Conservation (phyloP, 169 alveolate species). For the Ophryocystis elektroscirrha region DNA sequence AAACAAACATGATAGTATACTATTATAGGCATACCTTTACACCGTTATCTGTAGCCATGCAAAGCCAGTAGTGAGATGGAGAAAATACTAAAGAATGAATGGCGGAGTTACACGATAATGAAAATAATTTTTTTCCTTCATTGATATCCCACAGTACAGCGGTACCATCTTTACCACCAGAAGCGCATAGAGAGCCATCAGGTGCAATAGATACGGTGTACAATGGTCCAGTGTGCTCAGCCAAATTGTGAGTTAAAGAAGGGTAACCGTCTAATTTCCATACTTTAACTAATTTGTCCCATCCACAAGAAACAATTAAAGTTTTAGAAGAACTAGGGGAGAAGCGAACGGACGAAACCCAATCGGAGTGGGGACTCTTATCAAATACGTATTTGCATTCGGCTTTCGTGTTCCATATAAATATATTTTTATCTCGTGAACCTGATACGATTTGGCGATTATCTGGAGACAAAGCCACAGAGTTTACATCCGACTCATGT, state of each 20-base stretch:
- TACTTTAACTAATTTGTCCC: constrained; percentile 87
- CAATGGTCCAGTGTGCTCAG: constrained; percentile 73
- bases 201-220: constrained; percentile 79
- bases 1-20: neutral
- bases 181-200: constrained; percentile 85
- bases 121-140: constrained; percentile 74
- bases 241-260: constrained; percentile 66
- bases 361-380: constrained; percentile 76
- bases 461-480: constrained; percentile 90
- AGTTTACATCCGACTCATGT: constrained; percentile 71
- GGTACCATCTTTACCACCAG: constrained; percentile 93
- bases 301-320: constrained; percentile 80
- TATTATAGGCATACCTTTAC: constrained; percentile 40
- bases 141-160: constrained; percentile 80
- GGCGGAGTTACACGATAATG: constrained; percentile 66
- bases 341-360: constrained; percentile 89
- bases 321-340: constrained; percentile 79
- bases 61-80: constrained; percentile 80
- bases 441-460: constrained; percentile 95
- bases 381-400: constrained; percentile 79
- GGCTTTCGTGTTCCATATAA: constrained; percentile 91
- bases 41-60: constrained; percentile 76
- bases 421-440: constrained; percentile 79
- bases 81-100: constrained; percentile 77
- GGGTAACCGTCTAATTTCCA: constrained; percentile 74